Conservation (phyloP, 352 stramenopile species). For the Aphanomyces cochlioides region DNA sequence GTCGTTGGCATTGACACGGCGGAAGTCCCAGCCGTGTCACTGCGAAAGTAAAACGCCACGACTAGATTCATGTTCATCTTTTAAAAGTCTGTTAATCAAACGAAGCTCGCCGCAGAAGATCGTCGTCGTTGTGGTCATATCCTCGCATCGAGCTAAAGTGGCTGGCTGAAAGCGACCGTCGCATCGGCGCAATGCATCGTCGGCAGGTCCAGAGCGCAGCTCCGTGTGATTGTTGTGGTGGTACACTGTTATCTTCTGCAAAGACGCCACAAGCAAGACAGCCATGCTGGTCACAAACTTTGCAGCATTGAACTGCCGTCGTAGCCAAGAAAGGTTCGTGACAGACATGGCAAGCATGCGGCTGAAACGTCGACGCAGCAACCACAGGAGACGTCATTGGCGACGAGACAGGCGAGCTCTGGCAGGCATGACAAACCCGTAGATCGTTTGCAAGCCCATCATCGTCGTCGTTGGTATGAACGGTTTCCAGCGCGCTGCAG, state of each 20-base stretch:
- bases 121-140: not conserved
- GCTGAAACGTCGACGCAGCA: not conserved
- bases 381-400: not conserved
- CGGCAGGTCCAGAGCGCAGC: not conserved
- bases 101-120: not conserved
- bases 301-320: not conserved
- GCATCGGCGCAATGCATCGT: not conserved
- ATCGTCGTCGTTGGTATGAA: not conserved
- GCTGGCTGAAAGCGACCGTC: not conserved
- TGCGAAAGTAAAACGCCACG: conserved; percentile 2
- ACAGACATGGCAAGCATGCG: not conserved
- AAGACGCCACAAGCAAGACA: not conserved
- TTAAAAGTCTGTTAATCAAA: conserved; percentile 1
- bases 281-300: not conserved
- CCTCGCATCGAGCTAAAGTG: not conserved
- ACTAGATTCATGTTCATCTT: not conserved
- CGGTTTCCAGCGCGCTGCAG: not conserved
- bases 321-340: not conserved
- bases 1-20: conserved; percentile 20
- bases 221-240: too few relatives aligned
- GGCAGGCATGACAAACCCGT: not conserved
- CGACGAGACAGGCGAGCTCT: not conserved
- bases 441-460: not conserved
- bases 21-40: not conserved
- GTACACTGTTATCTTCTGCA: not conserved